Percentiles rank a stretch among this genome's conserved stretches.
Conservation (phyloP, 352 stramenopile species). For the Plasmopara halstedii region DNA sequence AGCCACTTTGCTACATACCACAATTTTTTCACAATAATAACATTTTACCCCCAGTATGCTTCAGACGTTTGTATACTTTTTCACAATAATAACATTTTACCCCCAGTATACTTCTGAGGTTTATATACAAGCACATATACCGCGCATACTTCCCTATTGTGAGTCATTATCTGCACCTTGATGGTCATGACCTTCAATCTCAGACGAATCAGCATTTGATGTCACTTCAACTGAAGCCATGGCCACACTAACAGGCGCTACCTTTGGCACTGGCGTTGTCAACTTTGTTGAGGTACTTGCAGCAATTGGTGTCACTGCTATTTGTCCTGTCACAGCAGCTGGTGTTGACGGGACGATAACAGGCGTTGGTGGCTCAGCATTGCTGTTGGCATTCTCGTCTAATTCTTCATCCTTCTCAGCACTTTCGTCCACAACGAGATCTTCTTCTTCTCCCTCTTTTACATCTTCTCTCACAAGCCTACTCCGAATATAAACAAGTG, state of each 20-base stretch:
- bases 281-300: constrained; percentile 1
- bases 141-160: too few species aligned
- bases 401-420: constrained; percentile 7
- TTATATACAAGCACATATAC: too few species aligned
- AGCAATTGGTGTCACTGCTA: constrained; percentile 13
- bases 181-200: too few species aligned
- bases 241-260: neutral
- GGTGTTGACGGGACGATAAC: constrained; percentile 9
- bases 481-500: constrained; percentile 16
- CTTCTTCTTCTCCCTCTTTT: constrained; percentile 4
- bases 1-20: too few species aligned
- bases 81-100: too few species aligned
- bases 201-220: too few species aligned
- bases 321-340: constrained; percentile 5
- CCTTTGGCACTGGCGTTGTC: neutral
- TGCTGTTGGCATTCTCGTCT: neutral
- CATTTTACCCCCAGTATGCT: too few species aligned
- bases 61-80: too few species aligned
- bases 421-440: neutral
- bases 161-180: too few species aligned
- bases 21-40: too few species aligned
- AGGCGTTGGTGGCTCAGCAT: too few species aligned
- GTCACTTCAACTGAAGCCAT: neutral
- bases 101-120: too few species aligned
- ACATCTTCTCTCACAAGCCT: constrained; percentile 5